phyloP scores from a whole-genome alignment of 345 rosid genomes.

The Syzygium aqueum region DNA sequence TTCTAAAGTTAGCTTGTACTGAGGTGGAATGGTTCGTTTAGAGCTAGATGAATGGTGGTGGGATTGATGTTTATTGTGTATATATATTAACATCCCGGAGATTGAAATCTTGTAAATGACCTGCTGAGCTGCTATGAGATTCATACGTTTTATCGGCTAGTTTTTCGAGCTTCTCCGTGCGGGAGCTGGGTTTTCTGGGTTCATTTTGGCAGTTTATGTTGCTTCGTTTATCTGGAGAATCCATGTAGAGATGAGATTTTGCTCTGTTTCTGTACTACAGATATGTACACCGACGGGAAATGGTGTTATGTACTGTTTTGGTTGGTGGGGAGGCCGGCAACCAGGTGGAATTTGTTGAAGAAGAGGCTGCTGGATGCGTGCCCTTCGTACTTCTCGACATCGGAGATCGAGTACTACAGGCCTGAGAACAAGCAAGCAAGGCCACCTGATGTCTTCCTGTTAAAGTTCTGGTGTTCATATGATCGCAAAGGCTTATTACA shows the following conservation, averaged over 20 bases:
- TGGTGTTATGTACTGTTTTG: slow-evolving; percentile 65
- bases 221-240: not conserved
- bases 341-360: slow-evolving; percentile 55
- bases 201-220: not conserved
- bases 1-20: not conserved
- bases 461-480: slow-evolving; percentile 61
- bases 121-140: not conserved
- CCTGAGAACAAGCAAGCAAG: slow-evolving; percentile 28
- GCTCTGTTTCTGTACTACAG: slow-evolving; percentile 12
- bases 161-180: not conserved
- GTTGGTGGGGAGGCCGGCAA: slow-evolving; percentile 44
- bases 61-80: not conserved
- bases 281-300: slow-evolving; percentile 60
- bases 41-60: not conserved
- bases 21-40: not conserved
- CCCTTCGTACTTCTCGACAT: slow-evolving; percentile 53
- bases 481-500: slow-evolving; percentile 46
- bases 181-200: not conserved
- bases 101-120: not conserved
- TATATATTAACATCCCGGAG: not conserved
- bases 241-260: not conserved
- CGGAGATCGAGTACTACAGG: slow-evolving; percentile 34
- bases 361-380: slow-evolving; percentile 58
- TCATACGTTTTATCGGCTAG: not conserved
- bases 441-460: slow-evolving; percentile 41